Base-by-base conservation (phyloP, 257 asterid genomes). In the Przewalskia tangutica region DNA sequence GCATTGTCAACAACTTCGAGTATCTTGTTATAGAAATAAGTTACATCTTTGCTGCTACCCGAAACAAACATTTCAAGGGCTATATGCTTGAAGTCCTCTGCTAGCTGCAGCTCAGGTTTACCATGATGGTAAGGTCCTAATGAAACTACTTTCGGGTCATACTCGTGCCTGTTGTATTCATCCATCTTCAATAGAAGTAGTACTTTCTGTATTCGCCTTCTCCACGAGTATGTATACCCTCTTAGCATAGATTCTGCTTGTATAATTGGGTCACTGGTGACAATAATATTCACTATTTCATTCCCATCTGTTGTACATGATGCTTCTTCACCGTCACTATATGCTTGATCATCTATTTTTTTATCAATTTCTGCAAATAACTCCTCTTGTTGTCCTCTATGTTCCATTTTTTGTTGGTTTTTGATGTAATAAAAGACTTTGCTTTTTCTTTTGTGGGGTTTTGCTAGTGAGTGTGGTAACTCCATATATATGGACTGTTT, bases 101-200 rank as follows among this genome's bases (percentile, higher is more conserved):
- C 78, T 71, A 71, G 78, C 18, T 71, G 78, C 55, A 71, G 40
- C 78, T 71, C 78, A 5, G 58, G 34, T 34, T 71, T 71, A 71
- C 78, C 78, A 18, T 71, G 78, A 48, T 71, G 78, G 56, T 71
- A 71, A 13, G 90, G 87, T 10, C 90, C 87, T 14, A 87, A 36
- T 11, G 88, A 87, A 66, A 83, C 83, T 46, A 71, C 78, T 48
- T 71, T 71, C 18, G 78, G 78, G 44, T 71, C 58, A 71, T 71
- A 71, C 18, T 71, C 58, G 40, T 46, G 78, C 16, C 78, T 71
- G 78, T 71, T 71, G 40, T 71, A 71, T 46, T 46, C 58, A 6
- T 71, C 78, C 78, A 46, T 46, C 58, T 46, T 71, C 58, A 71
- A 23, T 23, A 71, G 38, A 48, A 40, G 78, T 46, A 71, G 8